Evolutionary conservation across 148 eudicot genomes (phyloP), one percentile per base, ranked within the genome.

Genomic region (Simmondsia chinensis): DNA sequence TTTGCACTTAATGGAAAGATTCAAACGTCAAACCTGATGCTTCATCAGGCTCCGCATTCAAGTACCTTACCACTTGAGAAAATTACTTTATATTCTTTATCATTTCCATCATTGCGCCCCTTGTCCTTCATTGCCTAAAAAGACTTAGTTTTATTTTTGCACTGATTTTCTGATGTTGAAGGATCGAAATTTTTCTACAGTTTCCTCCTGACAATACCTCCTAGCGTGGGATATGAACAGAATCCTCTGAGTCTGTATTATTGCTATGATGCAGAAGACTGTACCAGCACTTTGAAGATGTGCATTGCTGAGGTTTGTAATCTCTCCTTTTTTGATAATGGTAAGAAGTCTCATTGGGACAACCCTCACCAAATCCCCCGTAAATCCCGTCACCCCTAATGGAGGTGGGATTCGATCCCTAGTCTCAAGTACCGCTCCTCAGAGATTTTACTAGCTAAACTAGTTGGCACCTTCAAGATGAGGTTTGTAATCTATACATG

Each of bases 151-250:
- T 24, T 33, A 6, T 46, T 3, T 39, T 9, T 31, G 19, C 33
- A 11, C 9, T 15, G 28, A 24, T 4, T 32, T 38, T 39, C 19
- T 19, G 15, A 36, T 28, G n/a, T 24, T 54, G 52, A 41, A 45
- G n/a, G 1, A 20, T 41, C 48, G 22, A 9, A 4, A 17, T 58
- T 37, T 43, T 29, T 47, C 23, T 65, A 52, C 91, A 84, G 95
- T 25, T 77, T 59, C 51, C 75, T 89, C 12, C 69, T 89, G 72
- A 84, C 97, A 15, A 76, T 89, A 48, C 95, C 97, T 46, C 74
- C 93, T 43, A 89, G 95, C 52, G 87, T 84, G 50, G 97, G 97
- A 48, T 89, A 89, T 68, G 85, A 63, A 26, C 87, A 89, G 59
- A 89, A 84, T 65, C 97, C 97, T 18, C 57, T 89, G 67, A 84